phyloP scores from a whole-genome alignment of 164 flowering plant genomes.

The Aristolochia californica region DNA sequence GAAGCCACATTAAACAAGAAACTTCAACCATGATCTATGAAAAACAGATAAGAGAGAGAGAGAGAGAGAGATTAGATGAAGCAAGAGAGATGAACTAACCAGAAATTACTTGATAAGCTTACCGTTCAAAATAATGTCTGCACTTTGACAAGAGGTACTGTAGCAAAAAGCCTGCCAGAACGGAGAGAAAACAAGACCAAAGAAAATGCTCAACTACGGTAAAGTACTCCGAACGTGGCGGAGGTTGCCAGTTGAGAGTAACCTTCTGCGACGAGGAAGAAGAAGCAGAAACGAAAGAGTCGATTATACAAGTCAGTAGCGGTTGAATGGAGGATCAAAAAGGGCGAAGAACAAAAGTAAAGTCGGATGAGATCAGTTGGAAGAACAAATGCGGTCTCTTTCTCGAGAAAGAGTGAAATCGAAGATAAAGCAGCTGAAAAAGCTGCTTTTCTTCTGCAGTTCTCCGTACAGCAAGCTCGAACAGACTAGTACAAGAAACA shows the following conservation, averaged over 20 bases:
- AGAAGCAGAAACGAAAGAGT: neutral
- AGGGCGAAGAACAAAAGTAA: neutral
- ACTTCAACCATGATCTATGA: too few relatives aligned
- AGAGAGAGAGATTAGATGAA: too few relatives aligned
- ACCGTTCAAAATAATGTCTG: too few relatives aligned
- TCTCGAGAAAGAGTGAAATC: neutral
- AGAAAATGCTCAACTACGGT: neutral
- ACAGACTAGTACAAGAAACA: too few relatives aligned
- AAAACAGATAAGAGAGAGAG: too few relatives aligned
- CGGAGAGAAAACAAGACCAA: neutral
- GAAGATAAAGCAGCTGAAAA: neutral
- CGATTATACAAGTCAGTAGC: neutral
- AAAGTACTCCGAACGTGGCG: neutral
- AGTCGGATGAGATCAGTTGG: neutral
- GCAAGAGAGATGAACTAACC: too few relatives aligned
- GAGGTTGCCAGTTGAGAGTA: neutral
- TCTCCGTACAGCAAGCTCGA: neutral
- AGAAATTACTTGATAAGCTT: too few relatives aligned
- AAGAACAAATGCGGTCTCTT: neutral
- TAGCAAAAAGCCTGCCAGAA: too few relatives aligned
- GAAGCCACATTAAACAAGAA: too few relatives aligned
- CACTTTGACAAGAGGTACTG: too few relatives aligned
- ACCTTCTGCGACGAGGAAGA: neutral
- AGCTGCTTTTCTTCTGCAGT: neutral
- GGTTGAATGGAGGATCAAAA: neutral